These are phyloP conservation scores for Epichloe typhina DNA, from an alignment of 2,329 filamentous ascomycete species.

Conservation along the genomic window DNA sequence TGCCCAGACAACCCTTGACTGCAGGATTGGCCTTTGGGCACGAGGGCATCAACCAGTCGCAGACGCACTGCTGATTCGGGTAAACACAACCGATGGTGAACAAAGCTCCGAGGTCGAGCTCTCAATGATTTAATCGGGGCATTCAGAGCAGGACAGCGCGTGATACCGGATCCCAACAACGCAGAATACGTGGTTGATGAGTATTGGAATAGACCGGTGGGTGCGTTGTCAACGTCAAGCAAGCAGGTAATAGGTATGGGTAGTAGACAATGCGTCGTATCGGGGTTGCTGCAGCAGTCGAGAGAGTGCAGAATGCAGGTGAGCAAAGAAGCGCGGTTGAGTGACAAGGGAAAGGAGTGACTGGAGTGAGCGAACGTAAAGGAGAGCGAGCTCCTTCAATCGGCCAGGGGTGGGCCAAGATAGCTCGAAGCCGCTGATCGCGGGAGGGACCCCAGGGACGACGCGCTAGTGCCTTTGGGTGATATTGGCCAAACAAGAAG, in stretches of 20 bases:
- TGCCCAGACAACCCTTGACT: slow-evolving; percentile 1
- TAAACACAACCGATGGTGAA: neutral
- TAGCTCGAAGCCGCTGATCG: slow-evolving; percentile 21
- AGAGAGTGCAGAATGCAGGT: slow-evolving; percentile 9
- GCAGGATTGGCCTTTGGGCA: slow-evolving; percentile 1
- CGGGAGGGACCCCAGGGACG: slow-evolving; percentile 18
- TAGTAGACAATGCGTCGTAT: neutral
- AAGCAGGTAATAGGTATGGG: neutral
- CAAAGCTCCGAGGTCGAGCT: slow-evolving; percentile 19
- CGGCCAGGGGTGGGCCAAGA: slow-evolving; percentile 9
- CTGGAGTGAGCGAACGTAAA: slow-evolving; percentile 24
- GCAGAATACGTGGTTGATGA: slow-evolving; percentile 1
- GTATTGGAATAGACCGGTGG: neutral
- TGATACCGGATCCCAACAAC: slow-evolving; percentile 4
- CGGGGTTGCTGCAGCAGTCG: slow-evolving; percentile 7
- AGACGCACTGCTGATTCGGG: slow-evolving; percentile 13
- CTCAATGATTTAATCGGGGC: slow-evolving; percentile 18
- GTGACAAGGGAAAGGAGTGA: slow-evolving; percentile 23
- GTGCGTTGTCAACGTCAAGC: neutral
- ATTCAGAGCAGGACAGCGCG: slow-evolving; percentile 17
- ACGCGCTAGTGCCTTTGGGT: slow-evolving; percentile 12
- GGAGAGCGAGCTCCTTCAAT: slow-evolving; percentile 7
- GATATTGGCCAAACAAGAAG: slow-evolving; percentile 1
- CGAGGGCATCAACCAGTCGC: slow-evolving; percentile 7
- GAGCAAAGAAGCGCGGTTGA: neutral